Conservation (phyloP, 805 yeast species). For the Zygoascus flipseniorum region DNA sequence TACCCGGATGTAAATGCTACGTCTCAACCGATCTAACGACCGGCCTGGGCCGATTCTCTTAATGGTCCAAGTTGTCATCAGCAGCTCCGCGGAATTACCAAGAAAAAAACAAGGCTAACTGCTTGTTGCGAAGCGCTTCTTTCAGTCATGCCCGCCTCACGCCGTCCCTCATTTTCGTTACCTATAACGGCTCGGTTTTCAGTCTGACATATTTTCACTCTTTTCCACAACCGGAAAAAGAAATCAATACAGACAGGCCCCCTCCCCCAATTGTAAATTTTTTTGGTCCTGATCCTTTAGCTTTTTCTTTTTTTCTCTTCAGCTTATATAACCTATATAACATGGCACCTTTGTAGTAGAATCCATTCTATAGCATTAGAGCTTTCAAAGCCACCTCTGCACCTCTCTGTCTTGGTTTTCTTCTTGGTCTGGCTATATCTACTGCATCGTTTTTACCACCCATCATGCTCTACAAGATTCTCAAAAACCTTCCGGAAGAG, state of each 20-base stretch:
- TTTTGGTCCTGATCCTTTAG: not conserved
- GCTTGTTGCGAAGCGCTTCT: too few species aligned
- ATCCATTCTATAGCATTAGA: too few species aligned
- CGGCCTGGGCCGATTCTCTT: too few species aligned
- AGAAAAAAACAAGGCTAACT: too few species aligned
- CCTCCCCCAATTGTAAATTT: not conserved
- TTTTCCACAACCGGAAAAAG: not conserved
- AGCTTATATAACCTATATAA: not conserved
- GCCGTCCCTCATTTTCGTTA: not conserved
- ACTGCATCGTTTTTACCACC: not conserved
- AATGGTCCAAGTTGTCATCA: too few species aligned
- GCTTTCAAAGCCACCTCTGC: too few species aligned
- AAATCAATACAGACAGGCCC: too few species aligned
- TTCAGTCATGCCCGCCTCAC: not conserved
- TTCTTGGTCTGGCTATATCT: not conserved
- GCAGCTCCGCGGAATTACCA: too few species aligned
- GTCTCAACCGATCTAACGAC: too few species aligned
- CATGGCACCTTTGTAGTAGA: too few species aligned
- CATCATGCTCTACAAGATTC: slow-evolving; percentile 25
- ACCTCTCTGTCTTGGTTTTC: not conserved
- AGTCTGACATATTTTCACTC: not conserved
- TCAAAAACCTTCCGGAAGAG: slow-evolving; percentile 16
- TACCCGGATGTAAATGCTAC: too few species aligned
- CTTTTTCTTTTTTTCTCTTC: not conserved
- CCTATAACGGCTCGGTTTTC: not conserved